phyloP scores from a whole-genome alignment of 2,329 filamentous ascomycete species.

The Phialophora verrucosa region DNA sequence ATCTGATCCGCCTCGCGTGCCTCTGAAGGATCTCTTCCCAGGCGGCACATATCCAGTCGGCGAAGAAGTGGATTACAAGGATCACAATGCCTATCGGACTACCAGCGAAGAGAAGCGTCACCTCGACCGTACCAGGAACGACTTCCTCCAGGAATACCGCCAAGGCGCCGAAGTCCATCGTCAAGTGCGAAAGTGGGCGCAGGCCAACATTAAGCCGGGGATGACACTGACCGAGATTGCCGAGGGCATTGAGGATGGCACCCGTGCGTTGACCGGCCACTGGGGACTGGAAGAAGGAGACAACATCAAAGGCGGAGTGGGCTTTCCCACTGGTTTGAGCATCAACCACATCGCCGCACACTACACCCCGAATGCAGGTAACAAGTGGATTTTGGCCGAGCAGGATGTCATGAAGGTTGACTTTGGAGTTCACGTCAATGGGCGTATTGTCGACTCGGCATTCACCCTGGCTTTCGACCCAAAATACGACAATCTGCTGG shows the following conservation, averaged over 20 bases:
- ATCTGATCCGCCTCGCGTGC: constrained; percentile 76
- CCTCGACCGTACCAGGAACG: constrained; percentile 77
- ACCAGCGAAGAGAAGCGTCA: constrained; percentile 85
- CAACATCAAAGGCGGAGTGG: constrained; percentile 77
- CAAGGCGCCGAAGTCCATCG: constrained; percentile 88
- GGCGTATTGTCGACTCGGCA: constrained; percentile 72
- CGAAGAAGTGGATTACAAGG: constrained; percentile 75
- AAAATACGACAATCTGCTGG: constrained; percentile 70
- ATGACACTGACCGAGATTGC: constrained; percentile 81
- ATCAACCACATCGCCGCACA: constrained; percentile 86
- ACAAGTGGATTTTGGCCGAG: constrained; percentile 71
- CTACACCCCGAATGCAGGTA: constrained; percentile 85
- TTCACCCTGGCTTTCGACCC: constrained; percentile 73
- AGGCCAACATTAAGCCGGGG: constrained; percentile 80
- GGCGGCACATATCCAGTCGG: constrained; percentile 75
- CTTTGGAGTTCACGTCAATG: constrained; percentile 74
- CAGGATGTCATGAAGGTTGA: constrained; percentile 76
- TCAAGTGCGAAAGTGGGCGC: constrained; percentile 82
- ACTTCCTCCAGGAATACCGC: constrained; percentile 80
- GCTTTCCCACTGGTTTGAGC: constrained; percentile 83
- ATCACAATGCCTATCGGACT: constrained; percentile 79
- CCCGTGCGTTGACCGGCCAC: constrained; percentile 77
- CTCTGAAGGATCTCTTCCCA: constrained; percentile 75
- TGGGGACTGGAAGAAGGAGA: constrained; percentile 78
- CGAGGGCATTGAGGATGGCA: constrained; percentile 83